A percentile compares a stretch with the other conserved stretches of the same genome.
Conservation (phyloP, 495 filamentous ascomycete genomes). For the Aspergillus sparsus region DNA sequence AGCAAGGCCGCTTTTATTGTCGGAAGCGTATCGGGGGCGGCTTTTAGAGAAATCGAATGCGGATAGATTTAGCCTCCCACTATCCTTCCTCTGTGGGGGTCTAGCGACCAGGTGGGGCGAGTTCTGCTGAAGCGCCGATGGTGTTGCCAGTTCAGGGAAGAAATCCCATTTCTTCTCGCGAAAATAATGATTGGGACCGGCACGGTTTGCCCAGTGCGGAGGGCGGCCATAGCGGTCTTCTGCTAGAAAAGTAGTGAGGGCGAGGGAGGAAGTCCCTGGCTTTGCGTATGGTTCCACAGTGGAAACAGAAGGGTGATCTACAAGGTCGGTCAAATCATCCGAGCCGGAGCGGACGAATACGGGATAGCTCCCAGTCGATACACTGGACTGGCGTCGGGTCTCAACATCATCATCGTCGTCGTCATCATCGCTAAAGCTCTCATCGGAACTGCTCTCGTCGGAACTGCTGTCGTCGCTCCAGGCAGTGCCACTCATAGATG, state of each 20-base stretch:
- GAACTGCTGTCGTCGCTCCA: constrained; percentile 42
- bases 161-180: constrained; percentile 53
- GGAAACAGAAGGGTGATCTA: constrained; percentile 23
- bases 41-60: constrained; percentile 28
- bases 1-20: constrained; percentile 26
- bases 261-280: constrained; percentile 19
- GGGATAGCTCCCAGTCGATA: constrained; percentile 38
- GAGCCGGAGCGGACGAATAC: constrained; percentile 43
- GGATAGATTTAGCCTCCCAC: constrained; percentile 29
- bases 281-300: constrained; percentile 18
- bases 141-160: constrained; percentile 47
- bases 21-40: constrained; percentile 29
- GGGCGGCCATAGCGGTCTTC: constrained; percentile 35
- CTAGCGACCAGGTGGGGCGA: constrained; percentile 22
- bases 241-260: constrained; percentile 25
- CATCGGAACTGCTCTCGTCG: constrained; percentile 37
- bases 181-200: constrained; percentile 47
- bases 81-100: constrained; percentile 29
- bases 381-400: constrained; percentile 31
- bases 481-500: constrained; percentile 30
- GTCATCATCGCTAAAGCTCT: constrained; percentile 25
- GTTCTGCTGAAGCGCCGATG: constrained; percentile 28
- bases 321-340: constrained; percentile 35
- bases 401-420: constrained; percentile 12
- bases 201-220: constrained; percentile 28